Evolutionary conservation across 2,329 filamentous ascomycete species (phyloP), one percentile per base, ranked within the genome.

Genomic region (Aspergillus sp.): DNA sequence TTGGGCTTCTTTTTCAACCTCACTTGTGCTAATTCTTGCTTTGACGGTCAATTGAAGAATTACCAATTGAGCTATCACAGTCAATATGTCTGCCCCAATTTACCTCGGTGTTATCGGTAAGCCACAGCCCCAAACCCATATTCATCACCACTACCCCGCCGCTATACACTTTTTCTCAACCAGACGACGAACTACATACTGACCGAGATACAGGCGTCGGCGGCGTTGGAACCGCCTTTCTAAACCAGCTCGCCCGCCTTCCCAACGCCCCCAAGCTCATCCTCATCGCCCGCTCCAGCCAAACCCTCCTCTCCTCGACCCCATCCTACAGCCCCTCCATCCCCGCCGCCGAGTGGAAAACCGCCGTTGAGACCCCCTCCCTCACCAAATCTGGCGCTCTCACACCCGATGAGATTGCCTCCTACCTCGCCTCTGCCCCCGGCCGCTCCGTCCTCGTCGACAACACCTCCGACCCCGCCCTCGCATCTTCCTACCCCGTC

Each of bases 191-290:
- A 15, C 34, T 41, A 54, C 15, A 22, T 45, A 34, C 30, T 46
- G 22, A 61, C 8, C 47, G 19, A 25, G 55, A 59, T 53, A 22
- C 73, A 96, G 93, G 95, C 73, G 91, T 91, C 71, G 95, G 95
- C 69, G 94, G 94, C 67, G 95, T 98, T 64, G 95, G 95, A 73
- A 93, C 93, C 79, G 88, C 87, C 80, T 97, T 98, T 83, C 87
- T 98, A 66, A 83, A 84, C 68, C 95, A 98, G 79, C 87, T 98
- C 61, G 83, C 89, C 66, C 81, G 84, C 66, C 87, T 90, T 64
- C 87, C 88, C 45, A 86, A 89, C 47, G 85, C 87, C 7, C 85
- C 97, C 62, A 88, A 85, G 61, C 87, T 98, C 57, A 87, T 93
- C 81, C 91, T 96, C 79, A 88, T 97, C 69, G 89, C 92, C 59